phyloP scores from a whole-genome alignment of 2,329 filamentous ascomycete genomes.

The Cercospora sesami region DNA sequence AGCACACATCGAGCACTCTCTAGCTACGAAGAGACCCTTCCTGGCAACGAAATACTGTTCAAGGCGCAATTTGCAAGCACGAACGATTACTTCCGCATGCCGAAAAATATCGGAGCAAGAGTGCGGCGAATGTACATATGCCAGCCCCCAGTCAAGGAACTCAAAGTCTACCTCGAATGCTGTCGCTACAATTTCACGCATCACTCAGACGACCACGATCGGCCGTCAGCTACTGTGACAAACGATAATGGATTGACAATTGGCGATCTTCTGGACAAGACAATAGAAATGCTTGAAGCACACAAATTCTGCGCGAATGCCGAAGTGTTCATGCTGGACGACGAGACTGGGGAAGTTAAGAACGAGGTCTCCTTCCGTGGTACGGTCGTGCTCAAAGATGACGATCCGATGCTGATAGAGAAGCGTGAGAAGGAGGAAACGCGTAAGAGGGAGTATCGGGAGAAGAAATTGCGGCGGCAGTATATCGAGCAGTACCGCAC shows the following conservation, averaged over 20 bases:
- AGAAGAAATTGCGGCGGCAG: constrained; percentile 12
- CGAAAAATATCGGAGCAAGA: neutral
- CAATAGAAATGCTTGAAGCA: constrained; percentile 6
- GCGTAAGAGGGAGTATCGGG: neutral
- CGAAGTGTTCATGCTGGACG: constrained; percentile 8
- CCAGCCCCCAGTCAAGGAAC: constrained; percentile 11
- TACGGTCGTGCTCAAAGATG: constrained; percentile 6
- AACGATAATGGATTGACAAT: constrained; percentile 11
- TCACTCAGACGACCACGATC: constrained; percentile 3
- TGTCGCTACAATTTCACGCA: constrained; percentile 10
- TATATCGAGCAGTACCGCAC: constrained; percentile 13
- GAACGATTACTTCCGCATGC: neutral
- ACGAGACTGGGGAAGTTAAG: constrained; percentile 13
- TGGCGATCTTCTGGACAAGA: constrained; percentile 12
- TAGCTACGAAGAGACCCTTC: constrained; percentile 4
- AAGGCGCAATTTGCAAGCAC: constrained; percentile 10
- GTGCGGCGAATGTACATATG: constrained; percentile 11
- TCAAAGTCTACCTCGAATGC: constrained; percentile 9
- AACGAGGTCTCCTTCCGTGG: constrained; percentile 8
- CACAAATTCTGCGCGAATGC: constrained; percentile 13
- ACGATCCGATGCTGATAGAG: constrained; percentile 3
- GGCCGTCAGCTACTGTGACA: neutral
- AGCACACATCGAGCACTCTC: constrained; percentile 10
- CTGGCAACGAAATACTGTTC: constrained; percentile 11
- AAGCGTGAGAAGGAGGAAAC: constrained; percentile 2